Evolutionary conservation across 352 stramenopile genomes (phyloP), one percentile per base, ranked within the genome.

Genomic region (Globisporangium recalcitrans): DNA sequence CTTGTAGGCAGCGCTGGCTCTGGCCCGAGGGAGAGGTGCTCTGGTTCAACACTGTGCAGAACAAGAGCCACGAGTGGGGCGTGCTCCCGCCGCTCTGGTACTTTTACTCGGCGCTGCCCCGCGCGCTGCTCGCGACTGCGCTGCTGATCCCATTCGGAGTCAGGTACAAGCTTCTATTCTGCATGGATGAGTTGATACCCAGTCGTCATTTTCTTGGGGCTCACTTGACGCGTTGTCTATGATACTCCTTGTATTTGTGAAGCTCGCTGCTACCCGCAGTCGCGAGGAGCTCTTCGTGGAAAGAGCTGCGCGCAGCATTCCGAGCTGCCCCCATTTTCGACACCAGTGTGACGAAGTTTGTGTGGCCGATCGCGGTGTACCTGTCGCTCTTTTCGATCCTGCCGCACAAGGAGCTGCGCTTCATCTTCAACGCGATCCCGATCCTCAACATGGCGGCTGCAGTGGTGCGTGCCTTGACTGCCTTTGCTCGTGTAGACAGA

Each of bases 21-120:
- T 99, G 97, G 97, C 96, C 98, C n/a, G 98, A 99, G 67, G 96
- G 97, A 29, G 87, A 97, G 60, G 98, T 99, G 9, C 84, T 99
- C 29, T 99, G 94, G 73, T 99, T 98, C 69, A 95, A 95, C 49
- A 97, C 96, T 1, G 80, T 99, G 46, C 75, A 98, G 53, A 99
- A 99, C 74, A 98, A 97, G 63, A 99, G 92, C 54, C 88, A 85
- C 57, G 95, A 99, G 67, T 99, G 96, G 96, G 98, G 98, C 26
- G 91, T 96, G 32, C 93, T 82, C 58, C 94, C 97, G 14, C 97
- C 84, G 59, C 74, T 98, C 63, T 99, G 97, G 97, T 99, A 99
- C 71, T 92, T 98, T 44, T 92, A 90, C 36, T 96, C 75, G 29
- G 97, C 97, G 9, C 71, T 99, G n/a, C 95, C 95, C 1, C 96